phyloP scores from a whole-genome alignment of 441 rosid species.

The Hypseocharis bilobata region DNA sequence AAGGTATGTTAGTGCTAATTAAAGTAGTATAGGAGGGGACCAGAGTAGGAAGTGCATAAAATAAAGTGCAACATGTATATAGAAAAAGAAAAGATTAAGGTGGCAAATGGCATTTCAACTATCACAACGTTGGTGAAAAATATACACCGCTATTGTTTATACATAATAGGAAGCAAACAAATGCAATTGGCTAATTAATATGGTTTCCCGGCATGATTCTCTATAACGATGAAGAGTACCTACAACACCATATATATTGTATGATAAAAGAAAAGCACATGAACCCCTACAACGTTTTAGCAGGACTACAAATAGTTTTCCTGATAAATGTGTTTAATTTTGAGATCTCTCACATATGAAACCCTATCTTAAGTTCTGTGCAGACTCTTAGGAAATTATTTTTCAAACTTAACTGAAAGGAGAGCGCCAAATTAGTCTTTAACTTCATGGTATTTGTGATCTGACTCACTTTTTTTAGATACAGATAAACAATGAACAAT shows the following conservation, averaged over 20 bases:
- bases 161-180: too few relatives aligned
- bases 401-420: background rate
- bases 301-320: too few relatives aligned
- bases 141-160: too few relatives aligned
- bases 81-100: too few relatives aligned
- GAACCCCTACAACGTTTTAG: too few relatives aligned
- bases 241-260: too few relatives aligned
- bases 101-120: background rate
- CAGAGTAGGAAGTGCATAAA: background rate
- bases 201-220: too few relatives aligned
- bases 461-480: background rate
- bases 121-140: background rate
- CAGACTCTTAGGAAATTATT: background rate
- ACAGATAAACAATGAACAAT: background rate
- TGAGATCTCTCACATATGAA: too few relatives aligned
- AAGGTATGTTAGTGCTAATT: background rate
- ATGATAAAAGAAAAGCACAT: too few relatives aligned
- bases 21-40: background rate
- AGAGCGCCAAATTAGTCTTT: background rate
- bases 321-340: too few relatives aligned
- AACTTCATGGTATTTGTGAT: background rate
- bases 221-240: too few relatives aligned
- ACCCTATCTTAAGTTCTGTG: background rate
- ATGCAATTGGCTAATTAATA: too few relatives aligned
- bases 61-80: background rate